phyloP scores from a whole-genome alignment of 2,329 filamentous ascomycete genomes.

The Penicillium crustosum region DNA sequence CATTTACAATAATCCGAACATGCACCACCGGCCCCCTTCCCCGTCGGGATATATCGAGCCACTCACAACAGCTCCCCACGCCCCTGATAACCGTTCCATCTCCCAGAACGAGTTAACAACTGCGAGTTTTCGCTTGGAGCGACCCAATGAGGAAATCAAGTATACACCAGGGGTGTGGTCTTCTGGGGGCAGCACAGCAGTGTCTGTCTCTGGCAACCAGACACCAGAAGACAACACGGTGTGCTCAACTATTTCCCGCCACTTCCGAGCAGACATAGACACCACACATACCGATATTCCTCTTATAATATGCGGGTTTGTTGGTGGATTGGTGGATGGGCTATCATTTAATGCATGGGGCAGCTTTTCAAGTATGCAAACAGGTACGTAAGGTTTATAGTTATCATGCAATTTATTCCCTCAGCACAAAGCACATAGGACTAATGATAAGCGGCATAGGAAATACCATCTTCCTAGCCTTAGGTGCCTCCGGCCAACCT shows the following conservation, averaged over 20 bases:
- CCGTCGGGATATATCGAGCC: neutral
- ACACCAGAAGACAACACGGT: conserved; percentile 12
- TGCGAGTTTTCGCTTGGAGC: neutral
- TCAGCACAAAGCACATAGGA: neutral
- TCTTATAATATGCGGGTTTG: conserved; percentile 39
- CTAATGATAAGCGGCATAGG: conserved; percentile 27
- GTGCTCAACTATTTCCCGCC: conserved; percentile 19
- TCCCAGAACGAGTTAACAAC: neutral
- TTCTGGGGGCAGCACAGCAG: conserved; percentile 24
- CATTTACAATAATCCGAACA: neutral
- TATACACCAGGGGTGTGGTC: conserved; percentile 24
- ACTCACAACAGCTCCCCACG: neutral
- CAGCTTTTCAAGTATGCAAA: conserved; percentile 47
- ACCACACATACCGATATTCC: conserved; percentile 29
- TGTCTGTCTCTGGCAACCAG: conserved; percentile 23
- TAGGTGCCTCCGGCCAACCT: conserved; percentile 45
- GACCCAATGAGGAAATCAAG: conserved; percentile 13
- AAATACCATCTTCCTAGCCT: conserved; percentile 46
- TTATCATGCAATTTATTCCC: too few species aligned
- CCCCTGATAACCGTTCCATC: neutral
- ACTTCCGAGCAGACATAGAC: conserved; percentile 27
- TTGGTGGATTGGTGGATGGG: conserved; percentile 42
- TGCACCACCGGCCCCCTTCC: conserved; percentile 2
- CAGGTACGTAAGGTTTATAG: conserved; percentile 30
- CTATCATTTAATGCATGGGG: conserved; percentile 45